Base-by-base conservation (phyloP, 2,329 filamentous ascomycete species). In the Trichophyton equinum region DNA sequence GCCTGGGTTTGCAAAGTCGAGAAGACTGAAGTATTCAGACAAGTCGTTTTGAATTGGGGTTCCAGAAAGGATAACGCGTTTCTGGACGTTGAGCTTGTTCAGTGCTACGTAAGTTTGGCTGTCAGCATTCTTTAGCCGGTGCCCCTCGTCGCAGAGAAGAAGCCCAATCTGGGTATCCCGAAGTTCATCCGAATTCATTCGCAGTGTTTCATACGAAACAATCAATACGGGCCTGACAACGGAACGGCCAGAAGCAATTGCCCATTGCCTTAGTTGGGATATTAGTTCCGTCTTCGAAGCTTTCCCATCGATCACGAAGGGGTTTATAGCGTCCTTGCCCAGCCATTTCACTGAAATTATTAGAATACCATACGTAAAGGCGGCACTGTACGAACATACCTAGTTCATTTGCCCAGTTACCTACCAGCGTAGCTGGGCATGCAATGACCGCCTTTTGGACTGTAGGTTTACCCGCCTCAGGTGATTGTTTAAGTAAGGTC, bases 41-140 rank as follows among this genome's bases (percentile, higher is more conserved):
- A 99, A 76, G 71, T 99, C 94, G 68, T 99, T 99, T 69, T 99
- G 94, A 62, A 99, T 99, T 0, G 94, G 94, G 0, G 94, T 99
- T 62, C 94, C 94, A 0, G 94, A 97, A 15, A 99, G 79, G 66
- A 99, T 99, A 51, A 99, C 92, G 27, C 94, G 85, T 62, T 91
- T 84, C 47, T 87, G 87, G 30, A 99, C 94, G 68, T 96, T 95
- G 15, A 99, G 79, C 63, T 83, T 87, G 69, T 95, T 96, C 57
- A 99, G 78, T 0, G 94, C 91, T 27, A 83, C 91, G 71, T 96
- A 99, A 0, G 94, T 97, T 73, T 95, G 89, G 68, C 89, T 96
- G 71, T 99, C 94, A 62, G 89, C 91, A 68, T 99, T 99, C 74
- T 99, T 99, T 64, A 99, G 75, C 18, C 95, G 87, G 77, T 99